Evolutionary conservation across 805 yeast species (phyloP), one percentile per base, ranked within the genome.

Genomic region (Myxozyma neotropica): DNA sequence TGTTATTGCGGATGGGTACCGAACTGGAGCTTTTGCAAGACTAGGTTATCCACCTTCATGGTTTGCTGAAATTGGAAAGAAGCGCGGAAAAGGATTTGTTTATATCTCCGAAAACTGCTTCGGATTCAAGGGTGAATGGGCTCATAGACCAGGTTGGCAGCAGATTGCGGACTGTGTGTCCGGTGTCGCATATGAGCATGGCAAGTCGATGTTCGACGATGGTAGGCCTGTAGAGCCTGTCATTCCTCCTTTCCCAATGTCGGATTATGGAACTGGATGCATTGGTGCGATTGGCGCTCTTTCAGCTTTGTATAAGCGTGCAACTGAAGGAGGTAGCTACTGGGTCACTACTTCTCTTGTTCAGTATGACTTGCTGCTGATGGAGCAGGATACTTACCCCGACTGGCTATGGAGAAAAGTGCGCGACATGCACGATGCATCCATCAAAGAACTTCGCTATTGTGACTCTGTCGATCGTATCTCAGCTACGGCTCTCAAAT

Each of bases 221-320:
- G 52, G 19, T 7, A 17, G 21, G 10, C 33, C 43, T 10, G 31
- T 48, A 4, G 75, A 72, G 59, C 77, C 77, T 4, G 66, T 72
- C 67, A 64, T 74, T 51, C 77, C 77, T 10, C 74, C 75, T 12
- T 74, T 74, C 58, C 77, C 77, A 21, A 73, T 71, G 73, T 68
- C 73, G 54, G 77, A 74, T 58, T 74, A 73, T 60, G 75, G 74
- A 21, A 72, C 75, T 26, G 76, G 76, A 1, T 73, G 73, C 57
- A 61, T 71, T 59, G 77, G 70, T 26, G 71, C 75, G 2, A 69
- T 73, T 56, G 71, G 74, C 8, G 73, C 72, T 19, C 57, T 73
- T 39, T 48, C 64, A n/a, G 75, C 72, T 1, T 55, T 74, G 4
- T 68, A 66, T 49, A 63, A 71, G 56, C 65, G 77, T 46, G 69